Percentiles rank a stretch among this genome's conserved stretches.
Evolutionary conservation across 805 yeast species (phyloP).

Genomic region (Starmerella geochares): DNA sequence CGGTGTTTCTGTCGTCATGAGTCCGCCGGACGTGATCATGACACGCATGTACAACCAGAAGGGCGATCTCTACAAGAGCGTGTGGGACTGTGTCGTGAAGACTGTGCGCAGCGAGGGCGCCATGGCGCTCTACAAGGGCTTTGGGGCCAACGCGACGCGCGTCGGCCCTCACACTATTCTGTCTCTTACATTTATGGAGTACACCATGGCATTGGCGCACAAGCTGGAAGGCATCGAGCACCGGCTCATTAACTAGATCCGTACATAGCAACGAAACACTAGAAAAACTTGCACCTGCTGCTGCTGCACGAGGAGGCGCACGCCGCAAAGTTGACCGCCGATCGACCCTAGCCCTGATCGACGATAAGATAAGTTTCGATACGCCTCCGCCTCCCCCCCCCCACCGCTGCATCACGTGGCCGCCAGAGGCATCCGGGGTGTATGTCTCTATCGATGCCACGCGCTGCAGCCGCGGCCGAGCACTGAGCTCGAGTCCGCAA

Average conservation of each 20-base stretch:
- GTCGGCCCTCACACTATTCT: conserved; percentile 88
- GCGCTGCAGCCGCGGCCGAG: too few species aligned
- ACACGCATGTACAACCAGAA: conserved; percentile 93
- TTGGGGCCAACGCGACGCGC: conserved; percentile 82
- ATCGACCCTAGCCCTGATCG: background rate
- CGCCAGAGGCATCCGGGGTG: background rate
- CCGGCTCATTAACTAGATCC: background rate
- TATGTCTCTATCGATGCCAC: too few species aligned
- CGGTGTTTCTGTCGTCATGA: conserved; percentile 92
- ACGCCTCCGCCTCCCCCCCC: too few species aligned
- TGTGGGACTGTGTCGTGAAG: conserved; percentile 78
- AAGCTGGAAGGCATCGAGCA: conserved; percentile 35
- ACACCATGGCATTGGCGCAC: conserved; percentile 59
- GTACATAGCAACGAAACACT: background rate
- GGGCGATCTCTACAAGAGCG: conserved; percentile 76
- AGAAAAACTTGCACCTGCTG: too few species aligned
- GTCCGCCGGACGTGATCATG: conserved; percentile 92
- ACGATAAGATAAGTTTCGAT: background rate
- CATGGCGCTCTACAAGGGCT: conserved; percentile 84
- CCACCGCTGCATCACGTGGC: background rate
- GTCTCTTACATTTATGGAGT: conserved; percentile 91
- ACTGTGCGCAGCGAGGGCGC: conserved; percentile 78
- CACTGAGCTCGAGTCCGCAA: too few species aligned
- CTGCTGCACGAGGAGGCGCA: too few species aligned
- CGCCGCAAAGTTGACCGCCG: too few species aligned